Base-by-base conservation (phyloP, 2,329 filamentous ascomycete species). In the Nakataea oryzae region DNA sequence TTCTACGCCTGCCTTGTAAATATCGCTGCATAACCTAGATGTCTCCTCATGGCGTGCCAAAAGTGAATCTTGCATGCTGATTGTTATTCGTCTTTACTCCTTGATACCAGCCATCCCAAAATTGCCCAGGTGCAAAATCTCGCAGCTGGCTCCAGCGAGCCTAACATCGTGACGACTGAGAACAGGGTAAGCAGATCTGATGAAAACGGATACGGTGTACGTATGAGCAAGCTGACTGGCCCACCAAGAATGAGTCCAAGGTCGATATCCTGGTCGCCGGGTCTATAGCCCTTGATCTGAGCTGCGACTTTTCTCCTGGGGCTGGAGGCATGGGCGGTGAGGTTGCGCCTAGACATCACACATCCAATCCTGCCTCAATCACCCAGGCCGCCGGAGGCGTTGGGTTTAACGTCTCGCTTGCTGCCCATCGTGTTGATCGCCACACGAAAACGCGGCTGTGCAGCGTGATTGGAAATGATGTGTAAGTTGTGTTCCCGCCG, bases 311-410 rank as follows among this genome's bases (percentile, higher is more conserved):
- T 66, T 67, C 67, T 28, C 41, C 59, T 26, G 72, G 70, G 58
- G 67, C 63, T 3, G 57, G 66, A 41, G 68, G 65, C 63, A 65
- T 71, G 55, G 66, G 69, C 30, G 66, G 41, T 69, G 32, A 59
- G 26, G 34, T 17, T 9, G 72, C 74, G 5, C 81, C 86, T 7
- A 76, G 81, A 60, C 78, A 87, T 50, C 84, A 93, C 64, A 96
- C 92, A 0, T 97, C 93, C 0, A 97, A 97, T 69, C 90, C 90
- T 59, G 86, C 92, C 9, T 78, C 79, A 17, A 96, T 97, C 66
- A 85, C 78, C 47, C 91, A 96, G 70, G 90, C 89, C 1, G 83
- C 97, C 9, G 95, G 95, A 14, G 95, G 95, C 8, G 95, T 97
- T 9, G 95, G 91, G 8, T 88, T 92, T 70, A 97, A 97, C 69